Percentiles rank a stretch among this genome's conserved stretches.
phyloP scores from a whole-genome alignment of 805 yeast species.

The Sugiyamaella smithiae region DNA sequence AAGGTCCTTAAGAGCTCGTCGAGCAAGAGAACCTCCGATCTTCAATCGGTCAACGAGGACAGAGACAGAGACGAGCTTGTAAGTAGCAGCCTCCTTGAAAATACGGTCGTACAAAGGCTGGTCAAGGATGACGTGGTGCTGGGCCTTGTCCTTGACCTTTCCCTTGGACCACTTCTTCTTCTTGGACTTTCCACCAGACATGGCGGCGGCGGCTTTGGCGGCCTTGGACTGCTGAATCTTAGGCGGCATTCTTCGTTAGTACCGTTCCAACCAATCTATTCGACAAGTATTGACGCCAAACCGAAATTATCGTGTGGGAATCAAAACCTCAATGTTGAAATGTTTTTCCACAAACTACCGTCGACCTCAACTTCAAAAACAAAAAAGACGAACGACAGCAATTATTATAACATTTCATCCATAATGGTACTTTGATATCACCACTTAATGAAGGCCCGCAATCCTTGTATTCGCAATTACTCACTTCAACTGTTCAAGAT shows the following conservation, averaged over 20 bases:
- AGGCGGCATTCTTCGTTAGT: constrained; percentile 79
- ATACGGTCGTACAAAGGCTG: constrained; percentile 99
- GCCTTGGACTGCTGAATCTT: constrained; percentile 98
- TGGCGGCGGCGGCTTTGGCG: constrained; percentile 99
- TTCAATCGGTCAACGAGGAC: constrained; percentile 98
- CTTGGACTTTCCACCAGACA: constrained; percentile 99
- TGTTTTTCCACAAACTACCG: too few relatives aligned
- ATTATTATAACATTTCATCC: too few relatives aligned
- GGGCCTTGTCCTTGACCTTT: constrained; percentile 99
- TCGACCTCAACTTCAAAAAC: not conserved
- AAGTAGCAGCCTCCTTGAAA: constrained; percentile 98
- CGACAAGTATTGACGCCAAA: too few relatives aligned
- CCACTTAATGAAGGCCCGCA: too few relatives aligned
- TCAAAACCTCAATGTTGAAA: too few relatives aligned
- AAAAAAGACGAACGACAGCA: not conserved
- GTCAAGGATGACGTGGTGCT: constrained; percentile 94
- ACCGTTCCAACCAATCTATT: too few relatives aligned
- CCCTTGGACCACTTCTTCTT: constrained; percentile 99
- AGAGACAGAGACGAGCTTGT: constrained; percentile 96
- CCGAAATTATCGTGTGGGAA: too few relatives aligned
- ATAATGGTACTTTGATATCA: too few relatives aligned
- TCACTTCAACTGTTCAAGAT: constrained; percentile 2
- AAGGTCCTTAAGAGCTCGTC: constrained; percentile 95
- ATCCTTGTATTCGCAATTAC: not conserved
- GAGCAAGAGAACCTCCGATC: constrained; percentile 98